Evolutionary conservation across 176 grass and related monocot species (phyloP).

Genomic region (Carex myosuroides): DNA sequence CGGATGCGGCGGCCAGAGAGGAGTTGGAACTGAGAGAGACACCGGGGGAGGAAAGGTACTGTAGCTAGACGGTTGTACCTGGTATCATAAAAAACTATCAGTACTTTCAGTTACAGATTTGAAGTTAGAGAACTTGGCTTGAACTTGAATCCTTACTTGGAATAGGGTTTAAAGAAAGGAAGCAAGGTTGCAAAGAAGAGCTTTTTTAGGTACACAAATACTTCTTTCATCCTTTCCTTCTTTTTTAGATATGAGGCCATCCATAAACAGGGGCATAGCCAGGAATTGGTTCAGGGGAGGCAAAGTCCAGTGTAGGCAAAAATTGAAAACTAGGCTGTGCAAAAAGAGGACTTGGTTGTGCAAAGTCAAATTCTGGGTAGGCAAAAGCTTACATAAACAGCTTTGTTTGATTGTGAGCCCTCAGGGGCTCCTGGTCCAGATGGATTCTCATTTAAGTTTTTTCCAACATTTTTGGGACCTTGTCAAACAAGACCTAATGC

Average conservation of each 20-base stretch:
- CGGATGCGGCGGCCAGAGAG: constrained; percentile 19
- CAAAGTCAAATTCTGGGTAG: no score
- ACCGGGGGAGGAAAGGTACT: constrained; percentile 4
- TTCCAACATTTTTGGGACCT: no score
- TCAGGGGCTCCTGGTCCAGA: no score
- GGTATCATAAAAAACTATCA: background rate
- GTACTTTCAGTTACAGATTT: background rate
- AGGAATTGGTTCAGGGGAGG: no score
- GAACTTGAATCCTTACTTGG: background rate
- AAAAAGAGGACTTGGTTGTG: no score
- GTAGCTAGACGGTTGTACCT: constrained; percentile 20
- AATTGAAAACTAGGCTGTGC: no score
- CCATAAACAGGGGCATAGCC: no score
- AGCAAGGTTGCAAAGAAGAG: background rate
- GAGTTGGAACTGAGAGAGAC: constrained; percentile 16
- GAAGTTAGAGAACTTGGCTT: background rate
- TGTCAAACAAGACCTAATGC: no score
- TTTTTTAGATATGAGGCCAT: background rate
- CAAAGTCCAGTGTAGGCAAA: no score
- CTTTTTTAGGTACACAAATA: background rate
- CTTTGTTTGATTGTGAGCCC: no score
- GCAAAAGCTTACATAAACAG: no score
- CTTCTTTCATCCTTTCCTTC: background rate
- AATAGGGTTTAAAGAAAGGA: background rate
- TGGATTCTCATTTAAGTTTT: no score